A percentile compares a stretch with the other conserved stretches of the same genome.
Conservation (phyloP, 148 eudicot genomes). For the Rhododendron vialii region DNA sequence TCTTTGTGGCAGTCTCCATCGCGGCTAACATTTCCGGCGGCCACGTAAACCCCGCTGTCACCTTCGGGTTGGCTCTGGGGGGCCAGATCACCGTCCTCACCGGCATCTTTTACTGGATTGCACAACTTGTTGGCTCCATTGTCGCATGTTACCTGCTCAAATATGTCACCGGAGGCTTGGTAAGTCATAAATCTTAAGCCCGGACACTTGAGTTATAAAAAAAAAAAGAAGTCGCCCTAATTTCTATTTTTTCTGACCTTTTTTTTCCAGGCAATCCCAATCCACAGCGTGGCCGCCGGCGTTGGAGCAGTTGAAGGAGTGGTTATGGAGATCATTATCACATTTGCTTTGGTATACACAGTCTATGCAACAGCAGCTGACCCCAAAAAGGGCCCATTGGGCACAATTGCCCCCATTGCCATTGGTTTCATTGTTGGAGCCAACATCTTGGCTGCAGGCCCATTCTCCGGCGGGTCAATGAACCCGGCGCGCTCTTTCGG, state of each 20-base stretch:
- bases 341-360: constrained; percentile 81
- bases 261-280: constrained; percentile 54
- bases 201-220: no score
- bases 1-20: constrained; percentile 77
- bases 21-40: constrained; percentile 92
- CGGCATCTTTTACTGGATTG: constrained; percentile 65
- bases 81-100: constrained; percentile 92
- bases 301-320: constrained; percentile 59
- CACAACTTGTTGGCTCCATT: constrained; percentile 46
- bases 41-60: constrained; percentile 86
- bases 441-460: constrained; percentile 80
- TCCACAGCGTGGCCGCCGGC: constrained; percentile 47
- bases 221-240: background rate
- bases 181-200: constrained; percentile 16
- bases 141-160: constrained; percentile 58
- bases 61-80: constrained; percentile 80
- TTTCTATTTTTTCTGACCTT: background rate
- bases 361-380: constrained; percentile 86
- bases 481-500: constrained; percentile 89
- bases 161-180: constrained; percentile 70
- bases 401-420: constrained; percentile 77
- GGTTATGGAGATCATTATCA: constrained; percentile 68
- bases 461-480: constrained; percentile 92
- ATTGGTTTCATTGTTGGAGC: constrained; percentile 88
- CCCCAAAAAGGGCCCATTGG: constrained; percentile 78